Base-by-base conservation (phyloP, 2,329 filamentous ascomycete species). In the Thielaviopsis punctulata region DNA sequence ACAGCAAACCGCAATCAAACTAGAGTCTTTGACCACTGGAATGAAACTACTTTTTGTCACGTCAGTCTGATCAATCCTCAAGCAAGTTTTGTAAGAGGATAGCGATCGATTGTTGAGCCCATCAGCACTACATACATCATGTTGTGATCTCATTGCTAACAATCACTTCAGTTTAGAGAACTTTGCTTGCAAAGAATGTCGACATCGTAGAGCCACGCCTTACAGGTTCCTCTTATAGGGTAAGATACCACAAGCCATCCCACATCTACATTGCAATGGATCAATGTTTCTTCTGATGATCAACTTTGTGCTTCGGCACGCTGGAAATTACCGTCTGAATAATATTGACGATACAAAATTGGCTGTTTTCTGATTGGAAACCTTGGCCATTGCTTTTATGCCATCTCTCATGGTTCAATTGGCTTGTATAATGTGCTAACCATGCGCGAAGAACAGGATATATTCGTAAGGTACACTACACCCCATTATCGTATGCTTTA, bases 251-350 rank as follows among this genome's bases (percentile, higher is more conserved):
- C 36, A 47, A 45, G 48, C 23, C 43, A 44, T 18, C 12, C 44
- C 13, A 6, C 10, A 39, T 51, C 46, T 23, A 45, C 22, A 23
- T 45, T 23, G 30, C 47, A 22, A 46, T 21, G 22, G 23, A n/a
- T 22, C 23, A 15, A n/a, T 18, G 45, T 52, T 55, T 55, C 48
- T 51, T 25, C 53, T 55, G 82, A 83, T 75, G 74, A 77, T 77
- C 80, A 47, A 52, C 84, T 67, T 65, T 70, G 73, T 75, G 72
- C 69, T 73, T 74, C 69, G 74, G 53, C 75, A 77, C 76, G 77
- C 85, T 87, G 89, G 86, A 86, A 90, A 92, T 93, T 93, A 93
- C 86, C 86, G 86, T 80, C 86, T 79, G 84, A 93, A 65, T 71
- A 67, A 70, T 73, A 65, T 76, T 86, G 86, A 84, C 73, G 85